These are phyloP conservation scores for Trypanosoma avium DNA, from an alignment of 208 protist genomes.

Conservation along the genomic window DNA sequence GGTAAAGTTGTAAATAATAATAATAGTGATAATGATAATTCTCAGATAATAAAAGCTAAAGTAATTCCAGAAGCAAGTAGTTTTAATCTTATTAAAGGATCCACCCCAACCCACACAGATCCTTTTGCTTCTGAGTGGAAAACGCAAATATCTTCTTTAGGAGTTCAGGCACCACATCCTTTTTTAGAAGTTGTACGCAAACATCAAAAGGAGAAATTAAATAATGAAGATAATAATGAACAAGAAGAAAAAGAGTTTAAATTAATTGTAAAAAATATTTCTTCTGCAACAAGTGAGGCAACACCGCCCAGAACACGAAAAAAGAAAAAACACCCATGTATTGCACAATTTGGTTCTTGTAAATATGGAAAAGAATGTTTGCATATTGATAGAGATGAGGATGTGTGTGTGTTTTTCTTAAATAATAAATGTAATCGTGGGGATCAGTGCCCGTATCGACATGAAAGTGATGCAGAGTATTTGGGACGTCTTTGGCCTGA, in stretches of 20 bases:
- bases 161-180: constrained; percentile 18
- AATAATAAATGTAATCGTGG: constrained; percentile 45
- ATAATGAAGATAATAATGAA: no score
- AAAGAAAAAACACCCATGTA: constrained; percentile 59
- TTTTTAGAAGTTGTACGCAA: constrained; percentile 32
- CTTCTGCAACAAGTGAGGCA: neutral
- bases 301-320: neutral
- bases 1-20: neutral
- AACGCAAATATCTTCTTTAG: neutral
- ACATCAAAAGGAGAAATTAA: neutral
- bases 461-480: constrained; percentile 56
- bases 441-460: constrained; percentile 54
- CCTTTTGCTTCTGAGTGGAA: constrained; percentile 10
- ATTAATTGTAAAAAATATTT: neutral
- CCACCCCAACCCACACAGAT: constrained; percentile 35
- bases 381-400: constrained; percentile 54
- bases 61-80: constrained; percentile 16
- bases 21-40: neutral
- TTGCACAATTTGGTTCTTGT: constrained; percentile 72
- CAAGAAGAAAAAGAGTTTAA: neutral
- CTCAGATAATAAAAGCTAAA: neutral
- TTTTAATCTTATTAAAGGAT: constrained; percentile 44
- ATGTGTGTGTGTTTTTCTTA: constrained; percentile 76
- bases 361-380: constrained; percentile 63
- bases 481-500: constrained; percentile 20